These are phyloP conservation scores for Aspergillus transmontanensis DNA, from an alignment of 2,329 filamentous ascomycete species.

Conservation along the genomic window DNA sequence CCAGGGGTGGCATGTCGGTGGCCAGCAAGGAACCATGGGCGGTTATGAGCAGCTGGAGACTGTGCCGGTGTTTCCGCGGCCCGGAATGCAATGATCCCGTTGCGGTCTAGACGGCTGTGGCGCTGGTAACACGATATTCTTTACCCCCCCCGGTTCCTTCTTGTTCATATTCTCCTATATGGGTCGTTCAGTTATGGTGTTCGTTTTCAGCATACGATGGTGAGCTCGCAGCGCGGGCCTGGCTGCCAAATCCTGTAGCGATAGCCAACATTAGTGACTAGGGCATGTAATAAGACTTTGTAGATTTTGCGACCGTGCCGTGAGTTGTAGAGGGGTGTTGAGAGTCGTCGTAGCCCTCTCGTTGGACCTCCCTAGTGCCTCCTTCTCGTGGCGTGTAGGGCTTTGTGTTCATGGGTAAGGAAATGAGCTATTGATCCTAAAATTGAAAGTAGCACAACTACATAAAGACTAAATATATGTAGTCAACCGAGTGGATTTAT, in stretches of 20 bases:
- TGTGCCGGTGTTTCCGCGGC: constrained; percentile 82
- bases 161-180: constrained; percentile 9
- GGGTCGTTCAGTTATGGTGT: constrained; percentile 7
- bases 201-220: constrained; percentile 12
- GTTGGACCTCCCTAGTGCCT: neutral
- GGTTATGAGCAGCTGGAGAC: constrained; percentile 74
- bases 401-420: neutral
- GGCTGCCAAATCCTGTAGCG: constrained; percentile 16
- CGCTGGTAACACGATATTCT: neutral
- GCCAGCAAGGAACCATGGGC: constrained; percentile 75
- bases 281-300: constrained; percentile 15
- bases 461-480: no score
- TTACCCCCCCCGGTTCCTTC: neutral
- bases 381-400: neutral
- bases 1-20: constrained; percentile 79
- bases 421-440: no score
- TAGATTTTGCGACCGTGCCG: neutral
- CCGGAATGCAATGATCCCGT: constrained; percentile 49
- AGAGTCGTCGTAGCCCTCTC: neutral
- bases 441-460: no score
- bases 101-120: neutral
- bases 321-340: neutral
- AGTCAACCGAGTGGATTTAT: no score
- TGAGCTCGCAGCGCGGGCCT: constrained; percentile 21
- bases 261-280: constrained; percentile 15